phyloP scores from a whole-genome alignment of 2,329 filamentous ascomycete genomes.

The Trichoderma cornu-damae region DNA sequence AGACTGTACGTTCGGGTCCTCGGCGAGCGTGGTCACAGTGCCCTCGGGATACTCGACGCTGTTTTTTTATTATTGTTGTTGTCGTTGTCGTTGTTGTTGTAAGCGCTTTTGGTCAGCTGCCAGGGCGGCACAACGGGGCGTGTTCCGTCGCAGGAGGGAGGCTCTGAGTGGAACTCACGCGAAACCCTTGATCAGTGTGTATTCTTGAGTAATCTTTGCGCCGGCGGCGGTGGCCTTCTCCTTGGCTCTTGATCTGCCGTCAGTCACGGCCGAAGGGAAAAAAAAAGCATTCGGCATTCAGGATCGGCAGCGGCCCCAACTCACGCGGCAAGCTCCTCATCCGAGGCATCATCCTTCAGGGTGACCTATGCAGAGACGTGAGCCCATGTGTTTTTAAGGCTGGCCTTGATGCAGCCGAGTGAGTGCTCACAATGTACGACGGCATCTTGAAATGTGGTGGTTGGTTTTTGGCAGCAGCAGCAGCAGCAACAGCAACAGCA shows the following conservation, averaged over 20 bases:
- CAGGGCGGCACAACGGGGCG: background rate
- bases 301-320: conserved; percentile 28
- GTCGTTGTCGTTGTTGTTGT: no score
- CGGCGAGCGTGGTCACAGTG: conserved; percentile 59
- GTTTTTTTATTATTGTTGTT: no score
- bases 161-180: conserved; percentile 64
- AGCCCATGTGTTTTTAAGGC: background rate
- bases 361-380: conserved; percentile 58
- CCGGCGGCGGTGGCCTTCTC: conserved; percentile 67
- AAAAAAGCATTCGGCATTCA: no score
- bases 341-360: conserved; percentile 64
- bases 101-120: background rate
- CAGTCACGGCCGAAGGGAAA: background rate
- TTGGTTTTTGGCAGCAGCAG: no score
- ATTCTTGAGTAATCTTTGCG: conserved; percentile 79
- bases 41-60: conserved; percentile 72
- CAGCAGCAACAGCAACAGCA: no score
- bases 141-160: background rate
- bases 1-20: conserved; percentile 63
- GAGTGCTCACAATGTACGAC: conserved; percentile 47
- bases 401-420: background rate
- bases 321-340: conserved; percentile 63
- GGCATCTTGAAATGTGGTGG: conserved; percentile 41
- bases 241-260: conserved; percentile 59
- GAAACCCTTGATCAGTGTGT: conserved; percentile 85